Percentiles rank a stretch among this genome's conserved stretches.
Conservation (phyloP, 78 protist species). For the Dictyostelium purpureum region DNA sequence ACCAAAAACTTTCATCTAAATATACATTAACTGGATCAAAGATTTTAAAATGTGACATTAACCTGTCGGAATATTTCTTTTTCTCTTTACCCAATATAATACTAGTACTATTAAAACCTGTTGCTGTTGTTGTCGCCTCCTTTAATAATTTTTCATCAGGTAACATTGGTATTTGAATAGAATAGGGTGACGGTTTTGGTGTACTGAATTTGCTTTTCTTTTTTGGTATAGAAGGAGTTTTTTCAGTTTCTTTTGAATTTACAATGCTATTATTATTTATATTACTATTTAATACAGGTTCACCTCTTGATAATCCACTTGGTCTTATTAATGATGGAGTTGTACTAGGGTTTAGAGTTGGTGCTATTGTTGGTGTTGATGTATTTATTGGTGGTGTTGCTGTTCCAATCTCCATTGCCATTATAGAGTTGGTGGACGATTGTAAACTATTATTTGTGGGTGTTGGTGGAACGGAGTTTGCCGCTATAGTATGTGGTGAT, state of each 20-base stretch:
- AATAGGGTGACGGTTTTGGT: not conserved
- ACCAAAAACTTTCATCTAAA: slow-evolving; percentile 21
- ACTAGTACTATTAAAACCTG: too few relatives aligned
- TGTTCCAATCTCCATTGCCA: not conserved
- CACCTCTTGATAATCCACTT: too few relatives aligned
- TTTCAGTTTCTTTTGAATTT: too few relatives aligned
- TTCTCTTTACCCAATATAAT: not conserved
- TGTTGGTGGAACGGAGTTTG: not conserved
- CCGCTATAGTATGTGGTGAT: too few relatives aligned
- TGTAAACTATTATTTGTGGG: too few relatives aligned
- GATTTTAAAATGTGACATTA: not conserved
- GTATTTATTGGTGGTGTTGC: not conserved
- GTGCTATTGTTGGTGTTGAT: not conserved
- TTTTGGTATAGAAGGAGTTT: not conserved
- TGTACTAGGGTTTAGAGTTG: not conserved
- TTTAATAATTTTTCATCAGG: not conserved
- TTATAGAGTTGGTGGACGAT: not conserved
- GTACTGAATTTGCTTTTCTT: not conserved
- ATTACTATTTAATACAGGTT: too few relatives aligned
- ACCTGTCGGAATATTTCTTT: not conserved
- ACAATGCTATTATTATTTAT: too few relatives aligned
- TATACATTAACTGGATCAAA: slow-evolving; percentile 45
- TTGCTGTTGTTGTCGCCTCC: not conserved
- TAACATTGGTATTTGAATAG: slow-evolving; percentile 7
- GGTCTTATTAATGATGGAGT: not conserved